Conservation (phyloP, 106 monocot genomes). For the Triglochin maritima region DNA sequence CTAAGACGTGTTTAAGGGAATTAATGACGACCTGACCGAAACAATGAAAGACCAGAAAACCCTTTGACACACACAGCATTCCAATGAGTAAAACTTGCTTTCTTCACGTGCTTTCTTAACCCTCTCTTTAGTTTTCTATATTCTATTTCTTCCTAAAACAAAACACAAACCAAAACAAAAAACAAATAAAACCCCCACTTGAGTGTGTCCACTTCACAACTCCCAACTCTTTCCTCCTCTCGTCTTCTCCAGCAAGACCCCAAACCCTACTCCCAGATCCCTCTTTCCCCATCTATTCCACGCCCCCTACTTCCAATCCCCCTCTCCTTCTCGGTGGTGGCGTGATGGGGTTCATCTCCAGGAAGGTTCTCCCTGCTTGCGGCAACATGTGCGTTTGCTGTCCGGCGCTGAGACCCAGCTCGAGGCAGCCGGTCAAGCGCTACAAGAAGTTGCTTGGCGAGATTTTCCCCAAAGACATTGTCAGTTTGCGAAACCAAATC, state of each 20-base stretch:
- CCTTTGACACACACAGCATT: too few relatives aligned
- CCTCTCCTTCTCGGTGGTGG: neutral
- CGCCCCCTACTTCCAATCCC: neutral
- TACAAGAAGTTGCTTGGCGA: conserved; percentile 87
- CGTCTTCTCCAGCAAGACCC: neutral
- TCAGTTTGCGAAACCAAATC: conserved; percentile 11
- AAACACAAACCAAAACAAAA: neutral
- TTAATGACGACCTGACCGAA: too few relatives aligned
- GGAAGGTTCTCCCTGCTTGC: conserved; percentile 75
- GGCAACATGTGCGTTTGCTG: conserved; percentile 93
- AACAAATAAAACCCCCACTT: neutral
- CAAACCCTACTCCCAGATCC: neutral
- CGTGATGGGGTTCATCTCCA: conserved; percentile 75
- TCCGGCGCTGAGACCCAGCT: conserved; percentile 82
- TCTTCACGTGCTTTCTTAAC: neutral
- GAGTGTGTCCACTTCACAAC: neutral
- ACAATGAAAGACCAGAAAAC: too few relatives aligned
- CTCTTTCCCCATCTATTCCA: neutral
- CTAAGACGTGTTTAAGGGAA: too few relatives aligned
- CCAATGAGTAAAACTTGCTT: neutral
- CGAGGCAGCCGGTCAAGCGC: conserved; percentile 77
- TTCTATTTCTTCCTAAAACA: neutral
- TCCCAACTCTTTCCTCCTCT: neutral
- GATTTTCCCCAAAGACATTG: conserved; percentile 68
- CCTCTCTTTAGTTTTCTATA: neutral